Percentiles rank a stretch among this genome's conserved stretches.
phyloP scores from a whole-genome alignment of 257 asterid species.

The Nicotiana paniculata region DNA sequence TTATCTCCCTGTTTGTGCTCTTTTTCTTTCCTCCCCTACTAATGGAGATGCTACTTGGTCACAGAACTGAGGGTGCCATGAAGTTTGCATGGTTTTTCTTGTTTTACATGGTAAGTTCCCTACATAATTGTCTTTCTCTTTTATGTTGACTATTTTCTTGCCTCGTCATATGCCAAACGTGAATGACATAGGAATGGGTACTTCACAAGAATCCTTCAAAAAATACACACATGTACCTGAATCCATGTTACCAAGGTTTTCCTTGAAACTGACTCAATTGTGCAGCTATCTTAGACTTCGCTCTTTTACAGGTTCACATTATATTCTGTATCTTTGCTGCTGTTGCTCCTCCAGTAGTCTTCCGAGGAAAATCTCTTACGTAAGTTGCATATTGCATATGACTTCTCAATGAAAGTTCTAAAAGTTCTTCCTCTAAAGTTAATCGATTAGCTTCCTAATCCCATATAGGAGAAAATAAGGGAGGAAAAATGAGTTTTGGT shows the following conservation, averaged over 20 bases:
- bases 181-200: not conserved
- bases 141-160: not conserved
- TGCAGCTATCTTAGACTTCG: conserved; percentile 11
- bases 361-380: conserved; percentile 94
- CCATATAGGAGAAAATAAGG: not conserved
- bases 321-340: conserved; percentile 86
- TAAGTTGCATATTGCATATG: conserved; percentile 30
- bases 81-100: conserved; percentile 94
- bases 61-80: conserved; percentile 91
- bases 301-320: conserved; percentile 71
- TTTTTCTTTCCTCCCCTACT: not conserved
- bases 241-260: not conserved
- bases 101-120: conserved; percentile 56
- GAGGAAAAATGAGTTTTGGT: not conserved
- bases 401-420: not conserved
- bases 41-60: not conserved
- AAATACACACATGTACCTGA: not conserved
- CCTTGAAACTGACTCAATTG: not conserved
- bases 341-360: conserved; percentile 95
- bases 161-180: not conserved
- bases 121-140: not conserved
- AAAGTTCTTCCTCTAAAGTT: not conserved
- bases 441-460: not conserved
- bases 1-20: not conserved
- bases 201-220: not conserved